A percentile compares a stretch with the other conserved stretches of the same genome.
Evolutionary conservation across 1,284 basidiomycete genomes (phyloP).

Genomic region (Austroboletus niveus): DNA sequence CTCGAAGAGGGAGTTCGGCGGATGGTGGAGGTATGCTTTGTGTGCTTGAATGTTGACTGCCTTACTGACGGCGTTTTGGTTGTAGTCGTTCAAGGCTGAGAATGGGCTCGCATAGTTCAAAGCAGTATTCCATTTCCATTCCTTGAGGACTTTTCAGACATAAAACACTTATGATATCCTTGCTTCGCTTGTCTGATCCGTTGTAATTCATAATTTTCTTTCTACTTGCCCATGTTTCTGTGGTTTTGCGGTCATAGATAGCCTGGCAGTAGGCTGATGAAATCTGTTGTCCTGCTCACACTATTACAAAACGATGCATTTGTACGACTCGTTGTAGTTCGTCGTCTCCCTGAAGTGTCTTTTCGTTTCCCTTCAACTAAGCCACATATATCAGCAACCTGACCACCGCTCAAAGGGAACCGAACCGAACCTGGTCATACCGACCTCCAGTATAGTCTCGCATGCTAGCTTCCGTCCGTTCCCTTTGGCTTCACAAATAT

Average conservation of each 20-base stretch:
- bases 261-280: too few relatives aligned
- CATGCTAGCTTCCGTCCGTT: constrained; percentile 5
- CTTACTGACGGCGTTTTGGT: background rate
- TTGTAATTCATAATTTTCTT: too few relatives aligned
- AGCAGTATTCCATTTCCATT: background rate
- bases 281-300: too few relatives aligned
- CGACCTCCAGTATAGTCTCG: background rate
- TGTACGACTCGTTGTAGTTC: too few relatives aligned
- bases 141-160: too few relatives aligned
- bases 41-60: background rate
- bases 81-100: background rate
- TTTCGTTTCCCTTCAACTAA: too few relatives aligned
- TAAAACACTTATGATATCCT: background rate
- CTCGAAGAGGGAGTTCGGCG: constrained; percentile 85
- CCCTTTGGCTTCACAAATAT: constrained; percentile 8
- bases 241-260: too few relatives aligned
- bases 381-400: too few relatives aligned
- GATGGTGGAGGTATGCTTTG: constrained; percentile 61
- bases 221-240: too few relatives aligned
- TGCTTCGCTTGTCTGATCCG: background rate
- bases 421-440: background rate
- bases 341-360: too few relatives aligned
- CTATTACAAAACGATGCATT: too few relatives aligned
- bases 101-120: background rate
- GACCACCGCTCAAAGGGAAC: too few relatives aligned